Evolutionary conservation across 1,139 yeast species (phyloP), one percentile per base, ranked within the genome.

Genomic region (Fermentozyma sake): DNA sequence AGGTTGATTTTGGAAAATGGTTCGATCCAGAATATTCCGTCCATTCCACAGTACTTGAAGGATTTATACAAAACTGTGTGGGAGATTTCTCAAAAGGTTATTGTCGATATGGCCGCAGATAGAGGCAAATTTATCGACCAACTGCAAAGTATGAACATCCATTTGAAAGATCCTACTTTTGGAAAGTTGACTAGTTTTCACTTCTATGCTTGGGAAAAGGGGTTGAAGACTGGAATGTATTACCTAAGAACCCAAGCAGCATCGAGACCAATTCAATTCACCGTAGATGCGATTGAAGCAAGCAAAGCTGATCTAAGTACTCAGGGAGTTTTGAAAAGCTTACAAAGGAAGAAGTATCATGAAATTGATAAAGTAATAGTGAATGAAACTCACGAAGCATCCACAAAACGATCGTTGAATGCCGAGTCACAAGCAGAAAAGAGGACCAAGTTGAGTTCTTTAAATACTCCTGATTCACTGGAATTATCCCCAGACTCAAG

Each of bases 151-250:
- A 67, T 91, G 72, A 91, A 89, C 58, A 77, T 89, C 44, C 83
- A 84, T 62, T 68, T 89, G 56, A 78, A 74, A 52, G 76, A 79
- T 32, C 96, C 96, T 27, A 84, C 96, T 2, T 79, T 84, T 79
- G 94, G 95, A 38, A 89, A 89, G 56, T 70, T 91, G 41, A 89
- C 97, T n/a, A 76, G 89, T 47, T 89, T 89, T 93, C 97, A 91
- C 58, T 91, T 91, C 65, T 86, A 89, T 55, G 95, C 96, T 24
- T 91, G 97, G 97, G 81, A 81, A 59, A 83, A 80, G 66, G 98
- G 97, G 24, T 72, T 91, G 52, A 91, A 91, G 71, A 91, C 98
- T 4, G 98, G 98, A 37, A 89, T 91, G 95, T 91, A 91, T 68
- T 91, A 91, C 60, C 66, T 91, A 53, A 76, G 97, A 54, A 89